A percentile compares a stretch with the other conserved stretches of the same genome.
Conservation (phyloP, 2,329 filamentous ascomycete genomes). For the Pyrenophora seminiperda region DNA sequence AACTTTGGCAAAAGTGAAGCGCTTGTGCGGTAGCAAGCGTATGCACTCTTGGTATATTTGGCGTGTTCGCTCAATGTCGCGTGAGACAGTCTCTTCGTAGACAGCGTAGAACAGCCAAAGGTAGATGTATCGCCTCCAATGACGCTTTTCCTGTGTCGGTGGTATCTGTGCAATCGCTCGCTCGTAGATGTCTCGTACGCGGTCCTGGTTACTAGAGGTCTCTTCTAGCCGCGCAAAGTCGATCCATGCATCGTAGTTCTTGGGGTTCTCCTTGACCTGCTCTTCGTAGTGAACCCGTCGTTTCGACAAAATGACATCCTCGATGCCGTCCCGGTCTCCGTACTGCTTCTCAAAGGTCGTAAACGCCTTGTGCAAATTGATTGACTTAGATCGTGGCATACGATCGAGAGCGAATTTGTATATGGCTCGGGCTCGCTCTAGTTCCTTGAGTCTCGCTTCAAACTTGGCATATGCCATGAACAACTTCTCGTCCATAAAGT, state of each 20-base stretch:
- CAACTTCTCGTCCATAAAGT: slow-evolving; percentile 93
- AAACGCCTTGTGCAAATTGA: slow-evolving; percentile 86
- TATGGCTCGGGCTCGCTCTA: slow-evolving; percentile 89
- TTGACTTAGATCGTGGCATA: slow-evolving; percentile 83
- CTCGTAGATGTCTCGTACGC: slow-evolving; percentile 91
- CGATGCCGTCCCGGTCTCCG: slow-evolving; percentile 88
- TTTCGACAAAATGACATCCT: slow-evolving; percentile 95
- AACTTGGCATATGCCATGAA: slow-evolving; percentile 97
- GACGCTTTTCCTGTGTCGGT: slow-evolving; percentile 92
- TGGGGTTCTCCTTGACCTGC: slow-evolving; percentile 88
- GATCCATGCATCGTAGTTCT: slow-evolving; percentile 98
- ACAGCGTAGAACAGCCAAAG: slow-evolving; percentile 97
- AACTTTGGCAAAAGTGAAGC: slow-evolving; percentile 95
- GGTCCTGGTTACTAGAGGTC: slow-evolving; percentile 77
- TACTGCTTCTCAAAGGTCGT: slow-evolving; percentile 99
- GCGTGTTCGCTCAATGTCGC: slow-evolving; percentile 76
- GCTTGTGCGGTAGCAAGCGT: slow-evolving; percentile 88
- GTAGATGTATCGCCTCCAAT: slow-evolving; percentile 97
- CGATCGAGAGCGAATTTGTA: slow-evolving; percentile 97
- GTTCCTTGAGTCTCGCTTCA: slow-evolving; percentile 92
- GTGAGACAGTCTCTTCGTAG: slow-evolving; percentile 88
- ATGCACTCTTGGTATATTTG: slow-evolving; percentile 92
- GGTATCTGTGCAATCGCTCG: slow-evolving; percentile 93
- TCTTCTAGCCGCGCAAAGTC: slow-evolving; percentile 93
- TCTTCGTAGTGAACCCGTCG: slow-evolving; percentile 92